A percentile compares a stretch with the other conserved stretches of the same genome.
phyloP scores from a whole-genome alignment of 2,329 filamentous ascomycete genomes.

The Lachnellula cervina region DNA sequence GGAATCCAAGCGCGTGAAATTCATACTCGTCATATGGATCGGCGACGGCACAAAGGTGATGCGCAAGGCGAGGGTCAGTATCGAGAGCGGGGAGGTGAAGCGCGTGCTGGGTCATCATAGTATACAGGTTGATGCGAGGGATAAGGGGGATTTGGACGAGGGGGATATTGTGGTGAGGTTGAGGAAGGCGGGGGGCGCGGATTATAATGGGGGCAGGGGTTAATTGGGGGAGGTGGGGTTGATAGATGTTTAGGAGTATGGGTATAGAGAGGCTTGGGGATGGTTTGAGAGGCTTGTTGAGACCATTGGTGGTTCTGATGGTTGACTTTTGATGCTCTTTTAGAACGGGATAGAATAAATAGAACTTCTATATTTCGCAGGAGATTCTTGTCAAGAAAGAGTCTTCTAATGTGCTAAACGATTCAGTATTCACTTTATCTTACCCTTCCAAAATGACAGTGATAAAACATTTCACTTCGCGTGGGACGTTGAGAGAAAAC shows the following conservation, averaged over 20 bases:
- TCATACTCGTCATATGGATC: conserved; percentile 64
- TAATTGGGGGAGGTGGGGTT: conserved; percentile 6
- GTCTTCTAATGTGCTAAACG: neutral
- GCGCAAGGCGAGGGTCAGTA: conserved; percentile 64
- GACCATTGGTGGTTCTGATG: conserved; percentile 8
- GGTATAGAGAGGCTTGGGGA: neutral
- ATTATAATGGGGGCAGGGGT: conserved; percentile 62
- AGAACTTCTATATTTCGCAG: neutral
- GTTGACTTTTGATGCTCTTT: neutral
- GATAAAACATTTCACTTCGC: neutral
- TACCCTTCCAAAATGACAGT: neutral
- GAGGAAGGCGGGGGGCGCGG: conserved; percentile 63
- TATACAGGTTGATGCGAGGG: conserved; percentile 58
- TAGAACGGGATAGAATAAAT: neutral
- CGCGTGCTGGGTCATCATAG: conserved; percentile 58
- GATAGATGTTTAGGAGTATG: neutral
- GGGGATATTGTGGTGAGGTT: conserved; percentile 55
- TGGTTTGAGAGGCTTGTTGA: neutral
- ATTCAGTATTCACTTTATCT: neutral
- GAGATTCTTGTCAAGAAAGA: neutral
- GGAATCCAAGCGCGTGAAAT: conserved; percentile 65
- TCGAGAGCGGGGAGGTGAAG: conserved; percentile 64
- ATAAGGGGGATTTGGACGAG: conserved; percentile 56
- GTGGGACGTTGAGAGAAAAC: neutral
- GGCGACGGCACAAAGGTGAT: conserved; percentile 61